Percentiles rank a stretch among this genome's conserved stretches.
Evolutionary conservation across 2,329 filamentous ascomycete genomes (phyloP).

Genomic region (Trichophyton schoenleinii): DNA sequence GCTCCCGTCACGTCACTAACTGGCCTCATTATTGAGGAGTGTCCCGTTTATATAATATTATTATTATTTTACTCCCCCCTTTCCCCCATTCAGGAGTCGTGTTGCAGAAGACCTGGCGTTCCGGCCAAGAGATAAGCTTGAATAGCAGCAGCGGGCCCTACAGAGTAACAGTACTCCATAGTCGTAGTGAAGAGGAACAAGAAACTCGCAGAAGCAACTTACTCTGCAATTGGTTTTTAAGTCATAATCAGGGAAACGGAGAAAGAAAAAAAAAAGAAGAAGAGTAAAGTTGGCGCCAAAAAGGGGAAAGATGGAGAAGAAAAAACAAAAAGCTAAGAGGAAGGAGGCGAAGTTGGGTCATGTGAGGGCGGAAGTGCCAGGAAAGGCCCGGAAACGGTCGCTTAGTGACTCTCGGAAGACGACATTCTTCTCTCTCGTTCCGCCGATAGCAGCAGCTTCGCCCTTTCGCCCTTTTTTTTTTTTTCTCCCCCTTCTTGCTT

Average conservation of each 20-base stretch:
- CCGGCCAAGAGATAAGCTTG: background rate
- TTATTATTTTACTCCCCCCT: background rate
- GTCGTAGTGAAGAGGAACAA: background rate
- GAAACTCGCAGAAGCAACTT: background rate
- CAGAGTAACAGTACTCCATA: too few species aligned
- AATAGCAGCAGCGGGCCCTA: too few species aligned
- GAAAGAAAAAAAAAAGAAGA: background rate
- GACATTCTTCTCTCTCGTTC: background rate
- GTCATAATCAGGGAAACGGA: background rate
- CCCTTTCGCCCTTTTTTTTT: background rate
- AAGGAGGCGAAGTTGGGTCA: slow-evolving; percentile 6
- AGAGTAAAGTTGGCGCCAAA: background rate
- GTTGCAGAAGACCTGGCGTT: background rate
- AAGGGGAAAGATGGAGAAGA: background rate
- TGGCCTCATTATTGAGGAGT: too few species aligned
- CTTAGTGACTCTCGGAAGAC: slow-evolving; percentile 1
- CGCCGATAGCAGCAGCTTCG: background rate
- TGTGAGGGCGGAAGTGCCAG: slow-evolving; percentile 7
- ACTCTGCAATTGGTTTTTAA: background rate
- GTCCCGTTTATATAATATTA: too few species aligned
- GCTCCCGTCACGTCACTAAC: too few species aligned
- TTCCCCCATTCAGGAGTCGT: background rate
- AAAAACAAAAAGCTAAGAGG: background rate
- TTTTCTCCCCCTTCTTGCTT: background rate
- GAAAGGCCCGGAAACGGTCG: slow-evolving; percentile 11